A percentile compares a stretch with the other conserved stretches of the same genome.
Evolutionary conservation across 139 green algal species (phyloP).

Genomic region (Asterochloris sp.): DNA sequence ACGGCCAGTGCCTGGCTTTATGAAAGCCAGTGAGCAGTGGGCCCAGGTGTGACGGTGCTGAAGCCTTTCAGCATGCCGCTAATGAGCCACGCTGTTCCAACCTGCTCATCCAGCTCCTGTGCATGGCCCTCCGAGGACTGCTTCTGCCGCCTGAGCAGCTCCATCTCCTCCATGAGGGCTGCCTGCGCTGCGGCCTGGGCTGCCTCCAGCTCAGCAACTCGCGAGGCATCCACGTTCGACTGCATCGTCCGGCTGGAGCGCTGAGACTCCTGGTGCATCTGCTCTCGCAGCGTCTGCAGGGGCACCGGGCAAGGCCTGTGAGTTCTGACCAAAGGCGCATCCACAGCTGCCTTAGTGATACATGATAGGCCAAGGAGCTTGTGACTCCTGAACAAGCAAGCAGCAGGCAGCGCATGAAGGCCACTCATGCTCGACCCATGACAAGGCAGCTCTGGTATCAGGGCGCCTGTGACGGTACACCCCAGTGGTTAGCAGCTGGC

Average conservation of each 20-base stretch:
- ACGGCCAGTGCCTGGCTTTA: background rate
- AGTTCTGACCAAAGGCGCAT: too few relatives aligned
- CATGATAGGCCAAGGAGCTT: too few relatives aligned
- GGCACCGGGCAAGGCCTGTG: too few relatives aligned
- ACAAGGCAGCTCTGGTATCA: too few relatives aligned
- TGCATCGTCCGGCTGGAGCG: background rate
- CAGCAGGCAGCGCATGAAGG: too few relatives aligned
- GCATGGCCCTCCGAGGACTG: slow-evolving; percentile 22
- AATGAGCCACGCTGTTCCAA: background rate
- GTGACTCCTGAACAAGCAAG: too few relatives aligned
- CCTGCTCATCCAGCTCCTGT: slow-evolving; percentile 24
- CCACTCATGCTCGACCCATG: too few relatives aligned
- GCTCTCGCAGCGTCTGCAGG: too few relatives aligned
- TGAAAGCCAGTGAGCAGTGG: background rate
- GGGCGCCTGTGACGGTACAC: too few relatives aligned
- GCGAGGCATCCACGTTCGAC: slow-evolving; percentile 8
- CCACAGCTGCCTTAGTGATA: too few relatives aligned
- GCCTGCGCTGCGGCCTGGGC: slow-evolving; percentile 23
- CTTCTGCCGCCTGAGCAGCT: slow-evolving; percentile 29
- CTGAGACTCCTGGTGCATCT: too few relatives aligned
- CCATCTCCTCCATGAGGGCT: slow-evolving; percentile 33
- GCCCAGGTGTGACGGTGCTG: background rate
- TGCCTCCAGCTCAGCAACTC: slow-evolving; percentile 23
- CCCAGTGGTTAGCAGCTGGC: too few relatives aligned
- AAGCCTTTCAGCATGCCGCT: background rate